Evolutionary conservation across 2,329 filamentous ascomycete species (phyloP).

Genomic region (Rhinocladiella mackenziei): DNA sequence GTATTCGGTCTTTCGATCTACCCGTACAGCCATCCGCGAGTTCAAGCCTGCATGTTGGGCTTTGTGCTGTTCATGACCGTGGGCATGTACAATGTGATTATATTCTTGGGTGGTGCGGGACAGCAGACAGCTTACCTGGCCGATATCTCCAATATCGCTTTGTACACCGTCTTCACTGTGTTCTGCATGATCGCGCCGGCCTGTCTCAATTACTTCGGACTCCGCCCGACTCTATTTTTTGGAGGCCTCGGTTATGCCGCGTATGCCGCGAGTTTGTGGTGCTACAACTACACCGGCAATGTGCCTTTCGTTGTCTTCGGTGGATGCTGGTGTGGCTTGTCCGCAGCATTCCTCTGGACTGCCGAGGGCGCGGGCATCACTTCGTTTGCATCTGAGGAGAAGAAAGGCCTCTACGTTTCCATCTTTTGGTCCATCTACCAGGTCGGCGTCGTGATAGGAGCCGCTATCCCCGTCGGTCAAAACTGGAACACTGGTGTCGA

Average conservation of each 20-base stretch:
- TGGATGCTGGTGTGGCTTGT: constrained; percentile 70
- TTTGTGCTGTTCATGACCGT: constrained; percentile 68
- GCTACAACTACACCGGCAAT: constrained; percentile 38
- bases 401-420: constrained; percentile 76
- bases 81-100: constrained; percentile 67
- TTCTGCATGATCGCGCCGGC: constrained; percentile 52
- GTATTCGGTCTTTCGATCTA: neutral
- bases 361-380: constrained; percentile 84
- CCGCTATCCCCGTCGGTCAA: constrained; percentile 35
- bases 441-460: constrained; percentile 72
- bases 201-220: constrained; percentile 31
- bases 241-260: constrained; percentile 35
- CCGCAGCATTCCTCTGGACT: constrained; percentile 76
- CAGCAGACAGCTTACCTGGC: constrained; percentile 54
- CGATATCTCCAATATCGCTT: constrained; percentile 64
- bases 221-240: constrained; percentile 30
- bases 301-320: constrained; percentile 53
- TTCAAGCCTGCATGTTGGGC: constrained; percentile 41
- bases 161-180: constrained; percentile 63
- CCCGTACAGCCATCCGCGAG: constrained; percentile 3
- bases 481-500: constrained; percentile 30
- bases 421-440: constrained; percentile 89
- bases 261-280: constrained; percentile 37
- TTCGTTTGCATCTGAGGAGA: constrained; percentile 69
- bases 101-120: constrained; percentile 61